A percentile compares a stretch with the other conserved stretches of the same genome.
Conservation (phyloP, 2,329 filamentous ascomycete genomes). For the Botryosphaeria dothidea region DNA sequence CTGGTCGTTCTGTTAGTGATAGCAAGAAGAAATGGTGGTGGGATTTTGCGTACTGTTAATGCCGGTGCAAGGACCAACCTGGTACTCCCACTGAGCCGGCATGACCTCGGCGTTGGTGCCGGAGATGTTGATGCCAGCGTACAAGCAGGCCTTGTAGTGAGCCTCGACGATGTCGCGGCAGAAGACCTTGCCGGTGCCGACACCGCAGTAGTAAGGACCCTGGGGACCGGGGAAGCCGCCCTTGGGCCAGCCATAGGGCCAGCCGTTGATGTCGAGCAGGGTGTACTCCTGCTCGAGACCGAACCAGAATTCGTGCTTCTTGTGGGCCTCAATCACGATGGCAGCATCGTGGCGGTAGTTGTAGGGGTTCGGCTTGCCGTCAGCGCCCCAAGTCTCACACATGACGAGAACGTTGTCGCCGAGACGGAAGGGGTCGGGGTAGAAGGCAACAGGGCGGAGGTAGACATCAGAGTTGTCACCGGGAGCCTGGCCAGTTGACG, state of each 20-base stretch:
- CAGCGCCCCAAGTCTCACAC: constrained; percentile 89
- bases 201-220: constrained; percentile 97
- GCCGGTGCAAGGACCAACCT: constrained; percentile 85
- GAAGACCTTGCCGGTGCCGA: constrained; percentile 94
- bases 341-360: constrained; percentile 93
- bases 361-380: constrained; percentile 96
- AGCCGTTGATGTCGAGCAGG: constrained; percentile 79
- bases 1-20: constrained; percentile 40
- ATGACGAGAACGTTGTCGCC: constrained; percentile 93
- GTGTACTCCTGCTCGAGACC: constrained; percentile 98
- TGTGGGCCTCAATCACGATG: constrained; percentile 86
- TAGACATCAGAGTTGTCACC: constrained; percentile 98
- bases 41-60: constrained; percentile 71
- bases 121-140: constrained; percentile 87
- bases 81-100: constrained; percentile 97
- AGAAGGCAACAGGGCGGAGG: constrained; percentile 86
- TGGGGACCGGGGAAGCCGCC: constrained; percentile 89
- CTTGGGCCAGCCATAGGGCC: constrained; percentile 90
- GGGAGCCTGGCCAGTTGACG: constrained; percentile 86
- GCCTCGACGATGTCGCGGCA: constrained; percentile 97
- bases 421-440: constrained; percentile 86
- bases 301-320: constrained; percentile 88
- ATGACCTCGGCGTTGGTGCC: constrained; percentile 99
- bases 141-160: constrained; percentile 88
- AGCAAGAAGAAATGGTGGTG: constrained; percentile 21